Evolutionary conservation across 148 eudicot genomes (phyloP).

Genomic region (Vaccinium corymbosum): DNA sequence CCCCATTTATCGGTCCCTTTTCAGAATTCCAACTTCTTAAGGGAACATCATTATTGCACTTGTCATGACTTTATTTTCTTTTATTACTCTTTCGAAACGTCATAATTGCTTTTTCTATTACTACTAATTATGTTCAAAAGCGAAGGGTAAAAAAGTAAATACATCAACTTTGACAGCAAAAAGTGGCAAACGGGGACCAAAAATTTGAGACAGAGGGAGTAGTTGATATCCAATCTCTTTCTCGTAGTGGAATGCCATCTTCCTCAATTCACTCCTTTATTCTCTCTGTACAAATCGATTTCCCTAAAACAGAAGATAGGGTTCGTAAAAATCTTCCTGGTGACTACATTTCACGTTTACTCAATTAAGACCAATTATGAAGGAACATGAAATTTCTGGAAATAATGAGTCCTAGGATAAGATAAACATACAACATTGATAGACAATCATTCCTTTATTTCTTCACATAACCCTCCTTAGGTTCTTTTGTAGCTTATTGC

Average conservation of each 20-base stretch:
- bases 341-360: background rate
- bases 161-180: no score
- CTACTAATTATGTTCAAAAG: no score
- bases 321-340: background rate
- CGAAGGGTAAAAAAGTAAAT: no score
- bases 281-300: background rate
- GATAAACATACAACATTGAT: background rate
- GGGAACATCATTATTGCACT: no score
- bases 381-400: background rate
- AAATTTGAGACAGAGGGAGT: no score
- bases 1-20: no score
- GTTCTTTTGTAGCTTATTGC: background rate
- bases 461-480: background rate
- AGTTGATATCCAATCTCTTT: conserved; percentile 2
- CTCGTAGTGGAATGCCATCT: background rate
- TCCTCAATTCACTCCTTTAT: conserved; percentile 2
- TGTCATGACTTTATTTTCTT: no score
- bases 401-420: background rate
- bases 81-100: no score
- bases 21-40: no score
- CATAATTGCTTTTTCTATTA: no score
- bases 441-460: background rate
- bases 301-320: background rate
- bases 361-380: background rate
- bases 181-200: no score